A percentile compares a stretch with the other conserved stretches of the same genome.
Evolutionary conservation across 2,329 filamentous ascomycete genomes (phyloP).

Genomic region (Pseudogymnoascus sp.): DNA sequence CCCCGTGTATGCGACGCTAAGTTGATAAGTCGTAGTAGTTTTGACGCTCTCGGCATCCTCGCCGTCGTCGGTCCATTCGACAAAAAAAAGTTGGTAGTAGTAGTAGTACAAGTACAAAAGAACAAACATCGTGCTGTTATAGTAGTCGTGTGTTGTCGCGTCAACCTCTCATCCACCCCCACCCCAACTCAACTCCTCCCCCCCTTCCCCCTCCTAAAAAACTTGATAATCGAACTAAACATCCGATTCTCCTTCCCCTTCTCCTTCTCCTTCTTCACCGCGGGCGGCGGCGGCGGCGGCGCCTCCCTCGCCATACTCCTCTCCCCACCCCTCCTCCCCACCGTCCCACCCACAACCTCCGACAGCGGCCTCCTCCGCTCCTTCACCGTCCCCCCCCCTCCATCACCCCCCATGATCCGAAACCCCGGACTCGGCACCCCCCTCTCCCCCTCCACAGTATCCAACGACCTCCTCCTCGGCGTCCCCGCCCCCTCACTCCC

Average conservation of each 20-base stretch:
- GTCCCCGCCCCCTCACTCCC: conserved; percentile 17
- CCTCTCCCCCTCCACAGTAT: neutral
- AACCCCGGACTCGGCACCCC: neutral
- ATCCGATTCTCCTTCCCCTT: neutral
- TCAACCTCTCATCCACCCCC: too few relatives aligned
- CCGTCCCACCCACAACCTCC: neutral
- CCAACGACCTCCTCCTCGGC: neutral
- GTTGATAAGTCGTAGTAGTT: too few relatives aligned
- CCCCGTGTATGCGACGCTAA: neutral
- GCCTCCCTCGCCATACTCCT: neutral
- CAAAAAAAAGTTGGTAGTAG: too few relatives aligned
- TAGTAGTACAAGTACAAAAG: neutral
- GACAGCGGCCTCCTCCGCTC: neutral
- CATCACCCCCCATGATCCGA: neutral
- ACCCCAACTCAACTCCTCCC: neutral
- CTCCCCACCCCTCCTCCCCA: neutral
- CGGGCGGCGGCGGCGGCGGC: neutral
- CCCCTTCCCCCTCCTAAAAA: neutral
- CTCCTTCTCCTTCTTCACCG: neutral
- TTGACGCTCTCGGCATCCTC: too few relatives aligned
- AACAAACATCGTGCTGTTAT: neutral
- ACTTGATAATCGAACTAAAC: neutral
- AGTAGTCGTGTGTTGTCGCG: neutral
- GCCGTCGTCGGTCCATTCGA: too few relatives aligned
- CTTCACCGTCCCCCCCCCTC: neutral